Base-by-base conservation (phyloP, 805 yeast species). In the Kluyveromyces lactis region DNA sequence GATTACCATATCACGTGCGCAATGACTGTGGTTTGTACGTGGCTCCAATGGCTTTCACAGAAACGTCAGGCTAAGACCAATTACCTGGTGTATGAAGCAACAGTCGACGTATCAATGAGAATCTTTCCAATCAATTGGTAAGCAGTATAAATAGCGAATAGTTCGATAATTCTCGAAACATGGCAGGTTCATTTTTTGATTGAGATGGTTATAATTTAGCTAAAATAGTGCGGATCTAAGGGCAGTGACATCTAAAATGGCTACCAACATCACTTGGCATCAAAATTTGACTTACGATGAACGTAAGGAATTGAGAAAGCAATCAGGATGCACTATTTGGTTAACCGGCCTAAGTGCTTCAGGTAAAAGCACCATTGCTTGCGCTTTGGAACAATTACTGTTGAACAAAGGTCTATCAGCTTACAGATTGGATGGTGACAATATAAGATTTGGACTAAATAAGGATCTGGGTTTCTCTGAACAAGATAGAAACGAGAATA, bases 251-350 rank as follows among this genome's bases (percentile, higher is more conserved):
- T n/a, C n/a, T 7, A 61, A 44, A 50, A 90, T 90, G 97, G 92
- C 96, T 49, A 81, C 95, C 31, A 90, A 90, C 60, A 86, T 90
- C 62, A 87, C 97, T 49, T 90, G 97, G 97, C 97, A 90, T 67
- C 78, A 77, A 51, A 90, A 92, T 56, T 68, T 90, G 52, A 79
- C 92, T 17, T 86, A 82, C 62, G 79, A 71, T 16, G 95, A 90
- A 66, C 83, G 97, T 55, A 65, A 75, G 35, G 64, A 60, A 21
- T 66, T 84, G 41, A 76, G 85, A 45, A 78, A 79, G 42, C 97
- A 89, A 67, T 71, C 73, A 37, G 97, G 97, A 35, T 81, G 83
- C 42, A 90, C 97, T 17, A 70, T 90, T 33, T 90, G 97, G 97
- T 72, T 90, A 52, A 90, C 97, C 11, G 97, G 97, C 4, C 71